Evolutionary conservation across 2,329 filamentous ascomycete species (phyloP), one percentile per base, ranked within the genome.

Genomic region (Cordyceps tenuipes): DNA sequence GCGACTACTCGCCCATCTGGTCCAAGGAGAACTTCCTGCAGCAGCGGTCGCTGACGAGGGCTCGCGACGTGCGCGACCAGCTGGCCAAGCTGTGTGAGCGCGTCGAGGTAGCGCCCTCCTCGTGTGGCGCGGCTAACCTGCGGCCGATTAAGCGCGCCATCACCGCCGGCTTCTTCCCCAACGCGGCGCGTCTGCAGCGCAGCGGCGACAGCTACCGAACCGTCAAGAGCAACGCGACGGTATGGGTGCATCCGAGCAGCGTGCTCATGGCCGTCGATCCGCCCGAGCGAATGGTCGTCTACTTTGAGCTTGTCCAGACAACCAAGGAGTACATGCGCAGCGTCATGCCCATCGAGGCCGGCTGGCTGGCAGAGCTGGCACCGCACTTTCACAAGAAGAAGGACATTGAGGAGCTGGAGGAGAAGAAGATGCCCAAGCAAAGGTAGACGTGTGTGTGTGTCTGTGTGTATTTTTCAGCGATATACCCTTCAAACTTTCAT

Each of bases 311-410:
- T 59, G 89, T 92, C 10, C 79, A 90, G 66, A 93, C 90, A 43
- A 88, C 83, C 31, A 95, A 95, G 77, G 93, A 97, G 77, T 99
- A 93, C 72, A 95, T 96, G 86, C 81, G 93, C 26, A 90, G 85
- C 67, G 89, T 89, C 61, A 87, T 96, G 79, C 91, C 91, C 1
- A 83, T 97, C 57, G 86, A 95, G 69, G 79, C 89, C 0, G 85
- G 86, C 69, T 97, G 92, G 92, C 71, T 99, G 66, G 83, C 85
- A 7, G 93, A 97, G 74, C 84, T 94, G 62, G 94, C 94, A 63
- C 93, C 93, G 63, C 94, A 97, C 76, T 96, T 91, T 70, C 90
- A 97, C 72, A 97, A 96, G 76, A 88, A 89, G 76, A 88, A 91
- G 75, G 91, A 97, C 69, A 72, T 97, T 46, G 93, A 97, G 68